Base-by-base conservation (phyloP, 2,329 filamentous ascomycete genomes). In the Cladobotryum mycophilum region DNA sequence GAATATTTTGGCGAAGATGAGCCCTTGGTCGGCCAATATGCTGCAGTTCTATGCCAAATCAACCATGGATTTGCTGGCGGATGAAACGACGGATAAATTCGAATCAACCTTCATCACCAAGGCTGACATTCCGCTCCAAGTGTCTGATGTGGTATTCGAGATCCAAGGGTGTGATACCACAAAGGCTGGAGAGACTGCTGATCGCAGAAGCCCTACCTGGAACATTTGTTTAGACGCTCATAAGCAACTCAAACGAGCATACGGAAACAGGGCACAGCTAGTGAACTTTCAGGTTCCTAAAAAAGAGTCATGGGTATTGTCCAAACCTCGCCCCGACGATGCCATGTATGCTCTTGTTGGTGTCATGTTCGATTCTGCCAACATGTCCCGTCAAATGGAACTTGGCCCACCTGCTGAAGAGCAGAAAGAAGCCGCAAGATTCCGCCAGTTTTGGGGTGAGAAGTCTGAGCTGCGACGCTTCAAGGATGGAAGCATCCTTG, bases 381-480 rank as follows among this genome's bases (percentile, higher is more conserved):
- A 89, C 58, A 84, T 86, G 61, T 74, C 79, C 49, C 85, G 91
- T 33, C 78, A 84, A 43, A 87, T 96, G 55, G 93, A 99, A 58
- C 88, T 90, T 64, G 93, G 93, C 0, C 93, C 93, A 5, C 73
- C 85, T 1, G 88, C 89, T 2, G 91, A 97, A 63, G 81, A 93
- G 54, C 90, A 92, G 67, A 84, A 86, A 56, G 88, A 89, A 56
- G 86, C 90, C 20, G 82, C 84, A 9, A 78, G 78, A 33, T 99
- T 96, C 67, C 87, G 89, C 35, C 81, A 85, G 34, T 97, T 99
- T 65, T 99, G 95, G 93, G 93, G 92, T 6, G 86, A 92, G 9
- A 95, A 93, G 65, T 82, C 93, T 1, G 93, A 99, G 67, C 76
- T 99, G 42, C 82, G 93, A 56, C 87, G 93, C 17, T 99, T 99